A percentile compares a stretch with the other conserved stretches of the same genome.
Evolutionary conservation across 768 basidiomycete genomes (phyloP).

Genomic region (Paxillus rubicundulus): DNA sequence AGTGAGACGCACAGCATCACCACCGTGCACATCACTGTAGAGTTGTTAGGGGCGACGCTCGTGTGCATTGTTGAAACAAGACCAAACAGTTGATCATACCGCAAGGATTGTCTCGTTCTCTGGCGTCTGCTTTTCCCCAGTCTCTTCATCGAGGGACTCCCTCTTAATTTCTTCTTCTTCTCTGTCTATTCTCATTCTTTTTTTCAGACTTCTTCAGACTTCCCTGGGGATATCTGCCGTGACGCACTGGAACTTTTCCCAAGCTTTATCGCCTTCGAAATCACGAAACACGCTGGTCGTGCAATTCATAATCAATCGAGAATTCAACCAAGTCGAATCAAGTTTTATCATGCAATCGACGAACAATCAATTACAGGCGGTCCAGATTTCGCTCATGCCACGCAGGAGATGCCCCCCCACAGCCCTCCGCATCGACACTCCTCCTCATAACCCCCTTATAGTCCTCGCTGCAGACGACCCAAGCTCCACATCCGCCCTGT

Average conservation of each 20-base stretch:
- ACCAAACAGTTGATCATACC: slow-evolving; percentile 8
- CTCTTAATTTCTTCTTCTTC: slow-evolving; percentile 17
- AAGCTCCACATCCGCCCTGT: slow-evolving; percentile 46
- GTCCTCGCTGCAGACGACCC: slow-evolving; percentile 45
- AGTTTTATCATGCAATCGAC: slow-evolving; percentile 29
- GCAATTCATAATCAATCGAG: slow-evolving; percentile 25
- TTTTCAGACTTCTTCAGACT: slow-evolving; percentile 14
- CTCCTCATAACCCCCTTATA: slow-evolving; percentile 47
- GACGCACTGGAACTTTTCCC: slow-evolving; percentile 12
- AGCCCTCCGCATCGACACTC: slow-evolving; percentile 58
- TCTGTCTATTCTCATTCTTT: slow-evolving; percentile 13
- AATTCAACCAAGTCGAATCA: slow-evolving; percentile 7
- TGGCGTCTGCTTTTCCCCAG: not conserved
- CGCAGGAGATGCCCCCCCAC: slow-evolving; percentile 54
- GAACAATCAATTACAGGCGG: slow-evolving; percentile 19
- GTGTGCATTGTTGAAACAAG: slow-evolving; percentile 4
- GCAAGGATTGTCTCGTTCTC: not conserved
- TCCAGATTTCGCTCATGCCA: slow-evolving; percentile 33
- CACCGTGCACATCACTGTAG: too few relatives aligned
- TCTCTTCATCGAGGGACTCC: slow-evolving; percentile 6
- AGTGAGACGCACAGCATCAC: not conserved
- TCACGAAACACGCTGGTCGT: slow-evolving; percentile 34
- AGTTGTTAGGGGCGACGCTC: not conserved
- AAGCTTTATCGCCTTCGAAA: slow-evolving; percentile 9
- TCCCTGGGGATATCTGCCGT: not conserved